Evolutionary conservation across 1,139 yeast genomes (phyloP).

Genomic region (Pichia sp.): DNA sequence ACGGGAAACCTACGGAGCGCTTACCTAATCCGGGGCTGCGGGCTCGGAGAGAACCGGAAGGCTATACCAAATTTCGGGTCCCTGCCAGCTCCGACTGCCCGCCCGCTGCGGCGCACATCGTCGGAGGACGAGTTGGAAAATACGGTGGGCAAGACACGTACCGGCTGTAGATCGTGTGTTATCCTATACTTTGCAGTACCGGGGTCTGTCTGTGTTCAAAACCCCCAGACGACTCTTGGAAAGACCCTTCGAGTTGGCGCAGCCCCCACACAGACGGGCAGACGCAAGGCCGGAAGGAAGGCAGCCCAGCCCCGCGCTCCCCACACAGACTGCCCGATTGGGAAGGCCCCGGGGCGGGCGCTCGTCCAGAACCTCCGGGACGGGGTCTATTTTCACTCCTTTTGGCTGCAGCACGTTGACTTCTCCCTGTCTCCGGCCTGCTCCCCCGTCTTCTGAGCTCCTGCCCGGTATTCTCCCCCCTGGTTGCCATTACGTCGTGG

Average conservation of each 20-base stretch:
- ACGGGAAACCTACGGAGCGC: background rate
- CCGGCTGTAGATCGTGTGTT: too few species aligned
- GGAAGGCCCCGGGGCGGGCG: background rate
- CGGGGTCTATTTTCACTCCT: background rate
- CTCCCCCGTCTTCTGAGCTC: background rate
- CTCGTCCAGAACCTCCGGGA: background rate
- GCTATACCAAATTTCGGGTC: background rate
- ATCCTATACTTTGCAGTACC: too few species aligned
- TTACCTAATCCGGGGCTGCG: background rate
- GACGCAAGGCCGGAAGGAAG: background rate
- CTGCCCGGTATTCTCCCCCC: slow-evolving; percentile 1
- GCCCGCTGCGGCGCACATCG: too few species aligned
- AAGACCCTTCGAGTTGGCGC: too few species aligned
- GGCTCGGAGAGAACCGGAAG: background rate
- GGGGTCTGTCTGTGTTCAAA: too few species aligned
- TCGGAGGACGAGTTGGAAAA: too few species aligned
- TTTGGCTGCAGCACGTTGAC: background rate
- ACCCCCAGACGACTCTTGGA: too few species aligned
- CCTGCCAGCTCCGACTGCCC: too few species aligned
- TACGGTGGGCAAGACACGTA: too few species aligned
- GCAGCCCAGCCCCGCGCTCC: background rate
- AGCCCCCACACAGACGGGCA: background rate
- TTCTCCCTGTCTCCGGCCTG: background rate
- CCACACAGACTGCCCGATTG: background rate
- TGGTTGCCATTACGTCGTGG: background rate